Conservation (phyloP, 345 rosid genomes). For the Eucalyptus paniculata region DNA sequence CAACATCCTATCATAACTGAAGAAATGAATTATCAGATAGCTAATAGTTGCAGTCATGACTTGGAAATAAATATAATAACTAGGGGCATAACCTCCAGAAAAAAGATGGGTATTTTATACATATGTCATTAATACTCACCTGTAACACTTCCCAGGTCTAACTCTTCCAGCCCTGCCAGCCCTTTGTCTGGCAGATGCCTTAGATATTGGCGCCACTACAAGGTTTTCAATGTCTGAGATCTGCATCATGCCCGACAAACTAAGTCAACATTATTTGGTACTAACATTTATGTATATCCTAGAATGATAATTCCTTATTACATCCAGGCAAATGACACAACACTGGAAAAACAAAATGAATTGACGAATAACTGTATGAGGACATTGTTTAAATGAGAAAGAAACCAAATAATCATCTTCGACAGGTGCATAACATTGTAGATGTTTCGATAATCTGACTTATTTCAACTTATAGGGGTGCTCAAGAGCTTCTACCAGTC, state of each 20-base stretch:
- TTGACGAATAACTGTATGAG: not conserved
- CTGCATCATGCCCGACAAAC: constrained; percentile 11
- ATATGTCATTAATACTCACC: constrained; percentile 18
- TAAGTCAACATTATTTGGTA: not conserved
- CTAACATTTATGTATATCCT: not conserved
- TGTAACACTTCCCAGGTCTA: constrained; percentile 95
- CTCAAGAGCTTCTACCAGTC: not conserved
- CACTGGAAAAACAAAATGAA: not conserved
- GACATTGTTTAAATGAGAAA: not conserved
- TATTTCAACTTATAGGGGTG: not conserved
- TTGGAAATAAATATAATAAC: not conserved
- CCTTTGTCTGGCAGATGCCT: constrained; percentile 97
- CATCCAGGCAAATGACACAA: not conserved
- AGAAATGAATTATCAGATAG: not conserved
- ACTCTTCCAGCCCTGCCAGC: constrained; percentile 97
- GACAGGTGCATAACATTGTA: not conserved
- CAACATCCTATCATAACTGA: not conserved
- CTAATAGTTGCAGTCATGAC: not conserved
- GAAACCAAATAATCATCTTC: not conserved
- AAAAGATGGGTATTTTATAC: not conserved
- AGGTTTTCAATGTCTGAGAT: constrained; percentile 89
- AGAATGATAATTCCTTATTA: not conserved
- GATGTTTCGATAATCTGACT: not conserved
- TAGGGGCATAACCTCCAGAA: not conserved
- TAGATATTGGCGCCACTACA: constrained; percentile 87